Percentiles rank a stretch among this genome's conserved stretches.
These are phyloP conservation scores for Verruconis gallopava DNA, from an alignment of 2,329 filamentous ascomycete species.

Conservation along the genomic window DNA sequence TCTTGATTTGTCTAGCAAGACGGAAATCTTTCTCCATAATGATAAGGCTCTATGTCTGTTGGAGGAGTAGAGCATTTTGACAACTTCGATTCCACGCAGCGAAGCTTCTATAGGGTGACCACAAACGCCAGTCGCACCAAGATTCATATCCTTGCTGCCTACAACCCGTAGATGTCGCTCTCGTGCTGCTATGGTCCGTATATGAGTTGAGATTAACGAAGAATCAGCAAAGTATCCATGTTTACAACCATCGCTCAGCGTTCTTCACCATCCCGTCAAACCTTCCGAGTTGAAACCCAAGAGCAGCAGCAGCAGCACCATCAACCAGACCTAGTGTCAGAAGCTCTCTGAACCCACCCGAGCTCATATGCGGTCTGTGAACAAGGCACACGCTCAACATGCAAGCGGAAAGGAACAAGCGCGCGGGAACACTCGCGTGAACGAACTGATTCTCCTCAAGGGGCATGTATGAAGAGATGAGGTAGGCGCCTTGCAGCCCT, in stretches of 20 bases:
- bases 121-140: too few relatives aligned
- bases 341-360: background rate
- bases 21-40: too few relatives aligned
- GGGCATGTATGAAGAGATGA: conserved; percentile 3
- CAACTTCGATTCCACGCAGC: too few relatives aligned
- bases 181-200: too few relatives aligned
- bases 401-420: background rate
- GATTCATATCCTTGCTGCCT: too few relatives aligned
- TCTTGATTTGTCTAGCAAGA: too few relatives aligned
- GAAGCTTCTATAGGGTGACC: too few relatives aligned
- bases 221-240: too few relatives aligned
- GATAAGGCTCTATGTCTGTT: too few relatives aligned
- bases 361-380: background rate
- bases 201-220: too few relatives aligned
- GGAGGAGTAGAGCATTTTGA: too few relatives aligned
- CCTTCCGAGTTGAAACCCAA: conserved; percentile 1
- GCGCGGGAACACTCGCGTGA: background rate
- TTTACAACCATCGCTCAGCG: conserved; percentile 1
- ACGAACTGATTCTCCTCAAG: conserved; percentile 5
- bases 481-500: background rate
- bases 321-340: background rate
- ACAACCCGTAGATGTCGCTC: too few relatives aligned
- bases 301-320: background rate
- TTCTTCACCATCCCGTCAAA: conserved; percentile 3
- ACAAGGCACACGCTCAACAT: background rate